phyloP scores from a whole-genome alignment of 768 basidiomycete genomes.

The Podaxis sp. region DNA sequence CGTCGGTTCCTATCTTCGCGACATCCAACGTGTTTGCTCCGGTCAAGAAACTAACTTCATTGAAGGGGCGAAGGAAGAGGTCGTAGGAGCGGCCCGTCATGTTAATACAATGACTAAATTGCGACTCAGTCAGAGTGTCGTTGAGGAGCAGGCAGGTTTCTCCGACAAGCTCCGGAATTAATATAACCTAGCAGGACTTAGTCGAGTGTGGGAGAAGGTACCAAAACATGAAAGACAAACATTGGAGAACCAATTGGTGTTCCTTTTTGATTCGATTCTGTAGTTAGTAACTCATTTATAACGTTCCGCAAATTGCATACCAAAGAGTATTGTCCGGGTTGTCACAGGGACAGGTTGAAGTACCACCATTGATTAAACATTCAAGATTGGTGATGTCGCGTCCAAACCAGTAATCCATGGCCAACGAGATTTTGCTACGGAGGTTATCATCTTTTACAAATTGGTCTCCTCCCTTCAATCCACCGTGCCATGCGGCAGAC shows the following conservation, averaged over 20 bases:
- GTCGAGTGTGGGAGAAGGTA: background rate
- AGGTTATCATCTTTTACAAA: slow-evolving; percentile 42
- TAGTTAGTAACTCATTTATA: background rate
- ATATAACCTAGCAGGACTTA: slow-evolving; percentile 44
- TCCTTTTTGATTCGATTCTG: slow-evolving; percentile 37
- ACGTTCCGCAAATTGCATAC: slow-evolving; percentile 21
- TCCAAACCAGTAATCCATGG: slow-evolving; percentile 65
- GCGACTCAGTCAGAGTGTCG: slow-evolving; percentile 39
- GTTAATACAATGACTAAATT: slow-evolving; percentile 44
- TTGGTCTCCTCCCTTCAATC: slow-evolving; percentile 37
- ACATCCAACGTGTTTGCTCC: slow-evolving; percentile 71
- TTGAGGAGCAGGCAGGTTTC: slow-evolving; percentile 57
- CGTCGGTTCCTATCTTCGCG: slow-evolving; percentile 60
- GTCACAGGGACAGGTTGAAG: slow-evolving; percentile 51
- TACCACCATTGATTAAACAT: slow-evolving; percentile 59
- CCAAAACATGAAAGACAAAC: slow-evolving; percentile 28
- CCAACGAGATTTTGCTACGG: slow-evolving; percentile 40
- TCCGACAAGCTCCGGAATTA: slow-evolving; percentile 58
- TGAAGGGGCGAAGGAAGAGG: slow-evolving; percentile 41
- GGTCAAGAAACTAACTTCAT: slow-evolving; percentile 48
- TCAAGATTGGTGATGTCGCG: slow-evolving; percentile 54
- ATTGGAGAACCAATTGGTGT: slow-evolving; percentile 66
- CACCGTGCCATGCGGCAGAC: slow-evolving; percentile 60
- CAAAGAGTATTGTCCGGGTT: slow-evolving; percentile 46
- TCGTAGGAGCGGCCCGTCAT: slow-evolving; percentile 54